Conservation (phyloP, 768 basidiomycete genomes). For the Termitomyces sp. region DNA sequence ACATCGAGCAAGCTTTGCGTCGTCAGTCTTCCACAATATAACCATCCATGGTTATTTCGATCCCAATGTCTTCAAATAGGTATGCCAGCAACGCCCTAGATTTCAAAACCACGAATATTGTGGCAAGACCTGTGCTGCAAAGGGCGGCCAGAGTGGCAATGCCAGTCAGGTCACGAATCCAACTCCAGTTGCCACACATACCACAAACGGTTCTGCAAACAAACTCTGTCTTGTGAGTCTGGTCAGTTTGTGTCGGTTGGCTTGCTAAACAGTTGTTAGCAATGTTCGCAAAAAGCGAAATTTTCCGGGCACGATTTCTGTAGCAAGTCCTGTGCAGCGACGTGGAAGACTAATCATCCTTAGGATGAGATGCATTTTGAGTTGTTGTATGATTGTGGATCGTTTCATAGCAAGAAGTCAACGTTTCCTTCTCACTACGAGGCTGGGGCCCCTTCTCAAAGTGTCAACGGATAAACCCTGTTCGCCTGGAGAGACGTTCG, state of each 20-base stretch:
- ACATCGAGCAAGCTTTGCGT: background rate
- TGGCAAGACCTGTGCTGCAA: conserved; percentile 52
- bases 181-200: background rate
- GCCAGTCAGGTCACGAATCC: background rate
- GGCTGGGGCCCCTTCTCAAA: background rate
- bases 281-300: background rate
- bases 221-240: background rate
- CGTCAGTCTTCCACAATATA: background rate
- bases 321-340: background rate
- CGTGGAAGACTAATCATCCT: background rate
- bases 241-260: background rate
- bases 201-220: background rate
- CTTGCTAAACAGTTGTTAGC: background rate
- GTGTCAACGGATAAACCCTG: background rate
- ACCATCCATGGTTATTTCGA: background rate
- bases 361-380: background rate
- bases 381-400: background rate
- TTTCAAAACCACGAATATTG: conserved; percentile 17
- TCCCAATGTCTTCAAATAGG: background rate
- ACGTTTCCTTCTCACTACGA: background rate
- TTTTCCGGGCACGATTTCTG: background rate
- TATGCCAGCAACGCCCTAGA: background rate
- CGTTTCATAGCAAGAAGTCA: background rate
- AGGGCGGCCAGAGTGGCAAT: background rate
- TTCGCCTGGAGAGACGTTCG: conserved; percentile 21